Percentiles rank a stretch among this genome's conserved stretches.
Conservation (phyloP, 2,329 filamentous ascomycete species). For the Aspergillus terreus region DNA sequence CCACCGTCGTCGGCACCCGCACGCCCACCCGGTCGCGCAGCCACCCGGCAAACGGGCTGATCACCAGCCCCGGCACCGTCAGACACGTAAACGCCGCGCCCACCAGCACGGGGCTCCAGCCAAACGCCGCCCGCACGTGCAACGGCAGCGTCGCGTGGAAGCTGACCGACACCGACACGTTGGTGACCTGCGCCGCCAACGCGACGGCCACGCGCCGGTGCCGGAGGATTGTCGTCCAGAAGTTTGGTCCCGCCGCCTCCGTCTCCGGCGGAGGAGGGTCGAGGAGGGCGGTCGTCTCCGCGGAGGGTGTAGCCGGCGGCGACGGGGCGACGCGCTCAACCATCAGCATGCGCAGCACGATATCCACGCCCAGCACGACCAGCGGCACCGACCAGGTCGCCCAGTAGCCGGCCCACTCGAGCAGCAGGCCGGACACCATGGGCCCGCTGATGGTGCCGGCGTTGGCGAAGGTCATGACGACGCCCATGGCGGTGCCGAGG, state of each 20-base stretch:
- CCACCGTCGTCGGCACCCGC: slow-evolving; percentile 7
- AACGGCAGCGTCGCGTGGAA: slow-evolving; percentile 54
- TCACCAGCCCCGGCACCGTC: slow-evolving; percentile 54
- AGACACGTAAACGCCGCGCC: slow-evolving; percentile 55
- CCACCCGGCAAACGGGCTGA: slow-evolving; percentile 55
- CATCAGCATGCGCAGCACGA: slow-evolving; percentile 23
- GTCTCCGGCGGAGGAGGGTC: not conserved
- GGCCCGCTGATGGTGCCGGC: slow-evolving; percentile 23
- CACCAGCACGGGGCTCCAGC: slow-evolving; percentile 51
- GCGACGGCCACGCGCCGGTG: not conserved
- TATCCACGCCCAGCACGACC: slow-evolving; percentile 22
- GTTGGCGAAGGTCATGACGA: not conserved
- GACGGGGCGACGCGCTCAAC: not conserved
- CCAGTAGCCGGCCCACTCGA: slow-evolving; percentile 24
- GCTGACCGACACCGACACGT: slow-evolving; percentile 41
- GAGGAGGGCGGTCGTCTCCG: not conserved
- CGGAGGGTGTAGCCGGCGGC: not conserved
- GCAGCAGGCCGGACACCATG: slow-evolving; percentile 20
- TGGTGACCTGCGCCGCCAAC: not conserved
- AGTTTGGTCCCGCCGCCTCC: not conserved
- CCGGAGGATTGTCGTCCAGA: slow-evolving; percentile 1
- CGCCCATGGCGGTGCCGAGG: not conserved
- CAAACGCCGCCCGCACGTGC: slow-evolving; percentile 49
- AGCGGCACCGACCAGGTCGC: slow-evolving; percentile 21
- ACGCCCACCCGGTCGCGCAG: slow-evolving; percentile 20